Evolutionary conservation across 192 early-diverging fungal genomes (phyloP), one percentile per base, ranked within the genome.

Genomic region (Backusella tarrabulga): DNA sequence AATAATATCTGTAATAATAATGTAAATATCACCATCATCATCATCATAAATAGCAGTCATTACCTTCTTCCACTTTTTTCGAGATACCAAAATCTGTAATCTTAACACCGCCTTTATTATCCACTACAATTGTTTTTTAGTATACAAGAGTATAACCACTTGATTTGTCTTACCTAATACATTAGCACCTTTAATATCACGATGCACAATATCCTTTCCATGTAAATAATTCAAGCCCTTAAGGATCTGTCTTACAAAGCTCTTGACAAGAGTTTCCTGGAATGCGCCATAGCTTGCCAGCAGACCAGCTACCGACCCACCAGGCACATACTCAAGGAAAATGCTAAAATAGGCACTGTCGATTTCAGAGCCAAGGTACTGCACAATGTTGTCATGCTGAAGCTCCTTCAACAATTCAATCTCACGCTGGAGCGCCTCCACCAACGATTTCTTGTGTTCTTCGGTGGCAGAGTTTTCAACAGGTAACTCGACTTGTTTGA

Each of bases 21-120:
- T 38, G 17, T 36, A n/a, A 75, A 12, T 29, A 21, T 42, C 36
- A 68, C 3, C 5, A 66, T 34, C 12, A 36, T 17, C 60, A 42
- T 17, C 50, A 79, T 29, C n/a, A 68, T 41, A n/a, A 17, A 60
- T 60, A n/a, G 5, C 15, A 46, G 9, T 12, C 77, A 82, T 83
- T 87, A 86, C 88, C 87, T 67, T 93, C 91, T 79, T 95, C 93
- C 2, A 95, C 92, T 70, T 92, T 97, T 88, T 99, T 99, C 12
- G 97, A 98, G 67, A 99, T 99, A 8, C 98, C 98, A 89, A 99
- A 99, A 82, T 99, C 98, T 1, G 97, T 94, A 50, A 99, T 99
- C 86, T 99, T 99, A 60, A 94, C 95, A 35, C 92, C 89, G 3
- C 97, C 97, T 67, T 96, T 91, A 75, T 93, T 93, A 83, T 97